These are phyloP conservation scores for Calonectria pseudoturangicola DNA, from an alignment of 2,329 filamentous ascomycete genomes.

Conservation along the genomic window DNA sequence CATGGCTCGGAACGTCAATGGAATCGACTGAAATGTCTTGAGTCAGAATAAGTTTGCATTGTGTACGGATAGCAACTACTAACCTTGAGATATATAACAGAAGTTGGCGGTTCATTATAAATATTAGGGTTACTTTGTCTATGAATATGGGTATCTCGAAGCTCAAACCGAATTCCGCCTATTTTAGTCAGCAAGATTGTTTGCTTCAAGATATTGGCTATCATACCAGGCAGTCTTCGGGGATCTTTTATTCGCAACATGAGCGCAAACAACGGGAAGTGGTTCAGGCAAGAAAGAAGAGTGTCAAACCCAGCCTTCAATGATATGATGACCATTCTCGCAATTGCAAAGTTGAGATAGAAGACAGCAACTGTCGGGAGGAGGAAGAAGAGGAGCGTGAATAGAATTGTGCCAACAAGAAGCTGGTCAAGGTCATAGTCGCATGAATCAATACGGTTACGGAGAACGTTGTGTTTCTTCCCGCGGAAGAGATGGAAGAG, in stretches of 20 bases:
- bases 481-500: slow-evolving; percentile 99
- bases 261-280: slow-evolving; percentile 96
- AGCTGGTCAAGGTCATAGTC: slow-evolving; percentile 99
- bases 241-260: slow-evolving; percentile 98
- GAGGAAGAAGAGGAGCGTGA: slow-evolving; percentile 95
- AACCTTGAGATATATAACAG: slow-evolving; percentile 91
- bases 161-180: slow-evolving; percentile 88
- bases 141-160: slow-evolving; percentile 81
- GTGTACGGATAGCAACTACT: slow-evolving; percentile 37
- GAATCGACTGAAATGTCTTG: slow-evolving; percentile 79
- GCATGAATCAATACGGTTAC: slow-evolving; percentile 98
- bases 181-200: slow-evolving; percentile 32
- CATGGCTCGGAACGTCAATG: slow-evolving; percentile 92
- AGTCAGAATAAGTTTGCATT: slow-evolving; percentile 23
- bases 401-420: slow-evolving; percentile 95
- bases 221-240: slow-evolving; percentile 85
- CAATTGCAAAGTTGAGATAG: slow-evolving; percentile 95
- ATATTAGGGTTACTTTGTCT: slow-evolving; percentile 63
- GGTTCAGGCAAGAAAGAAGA: slow-evolving; percentile 93
- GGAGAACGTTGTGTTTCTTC: slow-evolving; percentile 97
- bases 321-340: slow-evolving; percentile 95
- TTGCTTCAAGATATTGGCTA: neutral
- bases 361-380: slow-evolving; percentile 97
- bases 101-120: slow-evolving; percentile 75
- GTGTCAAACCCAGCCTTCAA: slow-evolving; percentile 95